Base-by-base conservation (phyloP, 768 basidiomycete species). In the Lactarius sanguifluus region DNA sequence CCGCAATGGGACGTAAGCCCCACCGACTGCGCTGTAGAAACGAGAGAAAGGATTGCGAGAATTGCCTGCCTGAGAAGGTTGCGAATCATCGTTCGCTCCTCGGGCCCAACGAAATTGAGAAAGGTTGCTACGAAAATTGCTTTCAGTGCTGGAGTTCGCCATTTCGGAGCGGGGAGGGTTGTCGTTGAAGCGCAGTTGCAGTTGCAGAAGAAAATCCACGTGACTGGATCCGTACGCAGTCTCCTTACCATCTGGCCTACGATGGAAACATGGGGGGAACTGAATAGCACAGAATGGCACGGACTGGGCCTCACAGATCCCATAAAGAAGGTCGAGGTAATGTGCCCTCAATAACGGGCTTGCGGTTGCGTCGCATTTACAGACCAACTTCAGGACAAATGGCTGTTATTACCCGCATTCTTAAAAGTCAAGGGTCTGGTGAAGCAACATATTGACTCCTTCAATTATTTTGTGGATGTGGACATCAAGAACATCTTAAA, bases 381-480 rank as follows among this genome's bases (percentile, higher is more conserved):
- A 25, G 45, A 58, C 50, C 50, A 15, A 52, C 16, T 38, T 54
- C 71, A 97, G 96, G 97, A 99, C 76, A 99, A 99, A 87, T 99
- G 97, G 97, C 86, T 97, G 23, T 80, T 99, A 12, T 81, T 99
- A 2, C 97, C 97, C 2, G 96, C 96, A 12, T 99, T 98, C 73
- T 82, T 99, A 60, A 91, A 96, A 78, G 93, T 97, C 68, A 99
- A 99, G 73, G 97, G 97, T 66, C 88, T 99, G 16, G 97, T 99
- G 68, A 98, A 98, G 80, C 97, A 98, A 75, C 97, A 99, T 75
- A 92, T 98, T 71, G 97, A 98, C 77, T 97, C 94, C 9, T 98
- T 94, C 86, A 98, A 98, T 80, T 96, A 96, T 77, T 98, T 99
- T 74, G 94, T 98, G 74, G 92, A 98, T 72, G 89, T 91, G 52